A percentile compares a stretch with the other conserved stretches of the same genome.
Conservation (phyloP, 805 yeast species). For the Starmerella bacillaris region DNA sequence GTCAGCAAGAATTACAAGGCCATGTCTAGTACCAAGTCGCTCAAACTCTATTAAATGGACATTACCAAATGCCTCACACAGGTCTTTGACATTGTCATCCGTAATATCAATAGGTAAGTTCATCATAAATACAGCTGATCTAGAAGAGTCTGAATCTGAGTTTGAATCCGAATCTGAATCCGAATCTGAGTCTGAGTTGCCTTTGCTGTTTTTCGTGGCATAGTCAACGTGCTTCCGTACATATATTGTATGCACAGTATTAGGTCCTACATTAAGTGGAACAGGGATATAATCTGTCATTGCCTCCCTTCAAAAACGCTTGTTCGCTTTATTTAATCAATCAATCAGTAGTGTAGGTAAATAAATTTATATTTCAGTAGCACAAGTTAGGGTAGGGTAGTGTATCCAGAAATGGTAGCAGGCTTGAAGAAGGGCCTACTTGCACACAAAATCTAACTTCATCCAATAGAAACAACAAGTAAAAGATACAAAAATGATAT, state of each 20-base stretch:
- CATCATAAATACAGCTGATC: slow-evolving; percentile 46
- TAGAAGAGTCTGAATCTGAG: slow-evolving; percentile 27
- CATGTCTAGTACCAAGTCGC: slow-evolving; percentile 28
- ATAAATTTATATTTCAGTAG: too few relatives aligned
- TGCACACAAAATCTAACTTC: too few relatives aligned
- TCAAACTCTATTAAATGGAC: slow-evolving; percentile 24
- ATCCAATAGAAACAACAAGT: too few relatives aligned
- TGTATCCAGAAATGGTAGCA: too few relatives aligned
- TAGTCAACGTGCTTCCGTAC: slow-evolving; percentile 13
- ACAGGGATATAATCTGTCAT: slow-evolving; percentile 15
- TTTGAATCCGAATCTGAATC: slow-evolving; percentile 8
- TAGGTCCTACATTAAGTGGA: slow-evolving; percentile 12
- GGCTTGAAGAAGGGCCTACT: too few relatives aligned
- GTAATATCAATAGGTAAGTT: slow-evolving; percentile 56
- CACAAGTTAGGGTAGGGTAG: too few relatives aligned
- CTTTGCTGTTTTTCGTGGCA: background rate
- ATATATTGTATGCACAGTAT: slow-evolving; percentile 15
- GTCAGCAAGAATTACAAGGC: slow-evolving; percentile 58
- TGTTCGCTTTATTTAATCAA: too few relatives aligned
- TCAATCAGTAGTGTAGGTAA: too few relatives aligned
- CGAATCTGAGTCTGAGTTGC: slow-evolving; percentile 2
- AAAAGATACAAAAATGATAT: too few relatives aligned
- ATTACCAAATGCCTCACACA: slow-evolving; percentile 34
- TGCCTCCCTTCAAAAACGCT: too few relatives aligned
- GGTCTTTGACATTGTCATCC: slow-evolving; percentile 34